Percentiles rank a stretch among this genome's conserved stretches.
phyloP scores from a whole-genome alignment of 2,329 filamentous ascomycete species.

The Mycosphaerella sp. region DNA sequence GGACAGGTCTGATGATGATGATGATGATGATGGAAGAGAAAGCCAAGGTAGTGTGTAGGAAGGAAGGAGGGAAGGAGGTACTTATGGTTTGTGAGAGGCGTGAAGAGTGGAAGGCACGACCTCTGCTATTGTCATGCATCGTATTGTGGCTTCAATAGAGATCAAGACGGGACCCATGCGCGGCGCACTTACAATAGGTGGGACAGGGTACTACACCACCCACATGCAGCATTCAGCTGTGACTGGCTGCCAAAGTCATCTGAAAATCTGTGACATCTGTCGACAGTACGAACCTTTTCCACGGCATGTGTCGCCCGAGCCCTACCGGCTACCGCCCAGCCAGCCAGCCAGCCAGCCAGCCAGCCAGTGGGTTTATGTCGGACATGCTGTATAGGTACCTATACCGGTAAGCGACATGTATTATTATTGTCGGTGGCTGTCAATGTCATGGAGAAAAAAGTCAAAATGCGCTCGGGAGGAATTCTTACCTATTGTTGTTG shows the following conservation, averaged over 20 bases:
- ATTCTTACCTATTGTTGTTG: too few relatives aligned
- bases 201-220: not conserved
- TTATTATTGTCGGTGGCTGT: not conserved
- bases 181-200: not conserved
- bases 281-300: conserved; percentile 1
- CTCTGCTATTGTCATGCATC: conserved; percentile 2
- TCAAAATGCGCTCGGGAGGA: not conserved
- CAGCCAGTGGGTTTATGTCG: not conserved
- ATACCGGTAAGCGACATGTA: too few relatives aligned
- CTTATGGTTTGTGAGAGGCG: conserved; percentile 3
- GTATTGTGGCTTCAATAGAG: conserved; percentile 5
- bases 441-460: not conserved
- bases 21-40: not conserved
- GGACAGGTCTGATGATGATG: not conserved
- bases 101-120: conserved; percentile 7
- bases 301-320: not conserved
- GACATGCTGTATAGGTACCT: not conserved
- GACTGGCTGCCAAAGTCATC: not conserved
- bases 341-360: too few relatives aligned
- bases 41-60: not conserved
- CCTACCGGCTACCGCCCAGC: not conserved
- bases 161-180: not conserved
- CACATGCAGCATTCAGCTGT: not conserved
- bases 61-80: not conserved
- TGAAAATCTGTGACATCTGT: not conserved